phyloP scores from a whole-genome alignment of 345 rosid species.

The Odontarrhena argentea region DNA sequence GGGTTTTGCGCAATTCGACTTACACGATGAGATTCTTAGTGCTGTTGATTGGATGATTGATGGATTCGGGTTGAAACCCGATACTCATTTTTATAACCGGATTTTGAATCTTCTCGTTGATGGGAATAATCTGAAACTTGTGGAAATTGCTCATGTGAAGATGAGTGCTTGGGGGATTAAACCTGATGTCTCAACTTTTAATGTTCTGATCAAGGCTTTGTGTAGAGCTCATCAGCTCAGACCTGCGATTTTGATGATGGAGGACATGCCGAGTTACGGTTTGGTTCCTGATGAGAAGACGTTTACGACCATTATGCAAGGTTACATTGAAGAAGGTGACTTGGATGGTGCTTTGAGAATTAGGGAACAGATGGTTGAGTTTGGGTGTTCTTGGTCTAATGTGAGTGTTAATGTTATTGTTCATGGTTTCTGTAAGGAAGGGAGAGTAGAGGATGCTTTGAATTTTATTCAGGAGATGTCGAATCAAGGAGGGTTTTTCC shows the following conservation, averaged over 20 bases:
- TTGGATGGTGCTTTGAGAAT: conserved; percentile 75
- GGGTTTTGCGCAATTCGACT: conserved; percentile 61
- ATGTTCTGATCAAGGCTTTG: conserved; percentile 76
- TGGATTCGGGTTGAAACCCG: conserved; percentile 57
- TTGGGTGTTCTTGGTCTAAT: conserved; percentile 54
- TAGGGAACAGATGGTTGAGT: conserved; percentile 60
- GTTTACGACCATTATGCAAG: conserved; percentile 85
- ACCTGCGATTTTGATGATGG: conserved; percentile 83
- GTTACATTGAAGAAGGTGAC: conserved; percentile 79
- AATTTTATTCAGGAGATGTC: conserved; percentile 67
- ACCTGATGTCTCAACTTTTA: conserved; percentile 85
- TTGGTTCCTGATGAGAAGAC: conserved; percentile 81
- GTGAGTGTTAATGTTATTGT: conserved; percentile 84
- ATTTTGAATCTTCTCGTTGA: conserved; percentile 81
- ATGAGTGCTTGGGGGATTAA: conserved; percentile 62
- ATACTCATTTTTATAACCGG: conserved; percentile 69
- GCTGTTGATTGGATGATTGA: conserved; percentile 59
- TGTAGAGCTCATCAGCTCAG: conserved; percentile 88
- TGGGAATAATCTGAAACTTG: conserved; percentile 66
- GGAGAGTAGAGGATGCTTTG: conserved; percentile 70
- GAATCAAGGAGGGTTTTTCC: conserved; percentile 62
- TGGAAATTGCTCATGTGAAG: conserved; percentile 62
- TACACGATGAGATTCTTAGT: conserved; percentile 57
- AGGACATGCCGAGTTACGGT: conserved; percentile 75
- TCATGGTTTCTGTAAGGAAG: conserved; percentile 81